These are phyloP conservation scores for Neurospora sp. DNA, from an alignment of 495 filamentous ascomycete species.

Conservation along the genomic window DNA sequence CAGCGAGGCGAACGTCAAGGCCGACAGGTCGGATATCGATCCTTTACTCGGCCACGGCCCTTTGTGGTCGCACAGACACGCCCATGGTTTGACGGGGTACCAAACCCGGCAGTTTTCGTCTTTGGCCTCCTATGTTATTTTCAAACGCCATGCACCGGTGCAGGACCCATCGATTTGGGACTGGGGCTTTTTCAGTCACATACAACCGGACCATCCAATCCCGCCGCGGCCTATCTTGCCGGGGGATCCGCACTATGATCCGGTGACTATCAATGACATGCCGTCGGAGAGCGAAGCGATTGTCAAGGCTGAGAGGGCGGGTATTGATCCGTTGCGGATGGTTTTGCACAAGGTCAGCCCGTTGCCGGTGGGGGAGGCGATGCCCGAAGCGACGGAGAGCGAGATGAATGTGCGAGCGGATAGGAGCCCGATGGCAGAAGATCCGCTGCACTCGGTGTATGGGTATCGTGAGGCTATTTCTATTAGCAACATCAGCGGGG, in stretches of 20 bases:
- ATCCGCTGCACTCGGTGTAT: slow-evolving; percentile 3
- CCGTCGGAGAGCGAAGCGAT: slow-evolving; percentile 21
- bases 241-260: background rate
- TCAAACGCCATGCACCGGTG: background rate
- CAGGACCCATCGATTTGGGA: background rate
- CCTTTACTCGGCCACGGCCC: background rate
- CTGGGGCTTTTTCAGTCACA: background rate
- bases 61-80: background rate
- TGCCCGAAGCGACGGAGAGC: slow-evolving; percentile 9
- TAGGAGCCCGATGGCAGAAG: slow-evolving; percentile 4
- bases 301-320: slow-evolving; percentile 16
- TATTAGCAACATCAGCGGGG: background rate
- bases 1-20: slow-evolving; percentile 19
- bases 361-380: slow-evolving; percentile 10
- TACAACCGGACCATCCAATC: background rate
- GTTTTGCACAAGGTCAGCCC: slow-evolving; percentile 11
- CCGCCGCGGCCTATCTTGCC: background rate
- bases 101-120: background rate
- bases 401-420: slow-evolving; percentile 17
- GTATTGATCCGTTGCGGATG: slow-evolving; percentile 11
- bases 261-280: slow-evolving; percentile 11
- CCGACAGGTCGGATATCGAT: slow-evolving; percentile 17
- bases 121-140: too few species aligned
- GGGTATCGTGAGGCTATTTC: background rate
- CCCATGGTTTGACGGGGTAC: background rate